phyloP scores from a whole-genome alignment of 1,284 basidiomycete species.

The Ceratobasidium sp. region DNA sequence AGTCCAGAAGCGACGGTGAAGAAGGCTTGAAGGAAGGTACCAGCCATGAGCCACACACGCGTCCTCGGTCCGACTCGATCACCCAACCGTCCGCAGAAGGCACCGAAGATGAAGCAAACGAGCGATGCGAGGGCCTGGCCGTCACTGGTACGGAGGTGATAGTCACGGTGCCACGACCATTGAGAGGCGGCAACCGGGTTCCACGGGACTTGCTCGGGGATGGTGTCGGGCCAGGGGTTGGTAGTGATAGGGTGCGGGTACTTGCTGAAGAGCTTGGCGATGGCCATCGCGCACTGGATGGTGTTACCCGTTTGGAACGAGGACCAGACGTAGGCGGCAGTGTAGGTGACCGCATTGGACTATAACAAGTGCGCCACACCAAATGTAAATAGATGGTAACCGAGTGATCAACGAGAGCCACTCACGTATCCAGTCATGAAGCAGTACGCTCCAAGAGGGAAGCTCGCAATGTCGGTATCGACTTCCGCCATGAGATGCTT shows the following conservation, averaged over 20 bases:
- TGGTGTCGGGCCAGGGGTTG: background rate
- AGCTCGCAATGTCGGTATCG: slow-evolving; percentile 69
- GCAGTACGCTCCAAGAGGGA: slow-evolving; percentile 79
- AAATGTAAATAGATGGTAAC: background rate
- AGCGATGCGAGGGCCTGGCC: slow-evolving; percentile 85
- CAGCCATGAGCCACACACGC: slow-evolving; percentile 79
- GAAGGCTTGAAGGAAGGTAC: slow-evolving; percentile 79
- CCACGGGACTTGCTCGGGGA: slow-evolving; percentile 3
- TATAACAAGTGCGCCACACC: too few relatives aligned
- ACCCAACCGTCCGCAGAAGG: slow-evolving; percentile 77
- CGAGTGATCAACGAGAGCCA: background rate
- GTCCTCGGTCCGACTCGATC: slow-evolving; percentile 78
- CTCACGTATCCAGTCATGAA: slow-evolving; percentile 84
- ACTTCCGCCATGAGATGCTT: slow-evolving; percentile 66
- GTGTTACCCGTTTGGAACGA: slow-evolving; percentile 76
- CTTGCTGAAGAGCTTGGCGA: slow-evolving; percentile 15
- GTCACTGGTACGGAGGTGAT: slow-evolving; percentile 78
- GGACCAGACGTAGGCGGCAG: slow-evolving; percentile 87
- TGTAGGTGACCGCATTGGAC: slow-evolving; percentile 82
- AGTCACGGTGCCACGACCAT: slow-evolving; percentile 34
- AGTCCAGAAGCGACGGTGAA: slow-evolving; percentile 78
- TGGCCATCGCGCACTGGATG: slow-evolving; percentile 25
- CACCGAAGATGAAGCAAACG: slow-evolving; percentile 78
- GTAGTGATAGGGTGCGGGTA: slow-evolving; percentile 49
- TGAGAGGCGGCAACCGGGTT: background rate